Evolutionary conservation across 805 yeast genomes (phyloP).

Genomic region (Brettanomyces bruxellensis): DNA sequence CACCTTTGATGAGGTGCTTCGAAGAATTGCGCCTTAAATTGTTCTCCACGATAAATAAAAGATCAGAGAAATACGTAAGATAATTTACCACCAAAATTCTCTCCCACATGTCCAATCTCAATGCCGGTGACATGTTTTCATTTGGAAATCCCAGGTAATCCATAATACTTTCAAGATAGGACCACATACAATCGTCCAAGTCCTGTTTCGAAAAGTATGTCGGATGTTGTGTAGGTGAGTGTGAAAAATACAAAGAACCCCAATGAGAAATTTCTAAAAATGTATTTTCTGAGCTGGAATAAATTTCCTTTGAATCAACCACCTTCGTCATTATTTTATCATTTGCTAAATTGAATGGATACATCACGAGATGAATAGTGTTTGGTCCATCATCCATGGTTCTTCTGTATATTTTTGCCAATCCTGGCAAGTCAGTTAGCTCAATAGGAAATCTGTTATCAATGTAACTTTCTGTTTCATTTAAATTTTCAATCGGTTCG

Average conservation of each 20-base stretch:
- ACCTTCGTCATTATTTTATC: constrained; percentile 8
- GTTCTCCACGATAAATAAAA: constrained; percentile 6
- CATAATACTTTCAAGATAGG: constrained; percentile 15
- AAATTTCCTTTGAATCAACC: constrained; percentile 10
- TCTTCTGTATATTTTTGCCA: constrained; percentile 11
- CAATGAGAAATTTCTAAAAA: constrained; percentile 11
- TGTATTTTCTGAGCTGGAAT: constrained; percentile 13
- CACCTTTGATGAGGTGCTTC: constrained; percentile 4
- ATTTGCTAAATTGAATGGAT: constrained; percentile 18
- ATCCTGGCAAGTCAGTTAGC: constrained; percentile 16
- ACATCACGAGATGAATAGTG: constrained; percentile 11
- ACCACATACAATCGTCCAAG: constrained; percentile 17
- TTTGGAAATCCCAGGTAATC: constrained; percentile 13
- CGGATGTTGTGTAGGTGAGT: constrained; percentile 2
- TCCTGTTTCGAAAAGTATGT: neutral
- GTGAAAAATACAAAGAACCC: constrained; percentile 23
- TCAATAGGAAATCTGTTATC: constrained; percentile 15
- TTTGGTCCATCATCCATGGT: neutral
- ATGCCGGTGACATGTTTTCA: constrained; percentile 14
- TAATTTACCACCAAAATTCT: constrained; percentile 16
- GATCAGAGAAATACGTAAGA: constrained; percentile 12
- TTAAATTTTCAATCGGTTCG: neutral
- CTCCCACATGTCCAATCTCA: constrained; percentile 15
- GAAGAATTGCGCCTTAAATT: constrained; percentile 6
- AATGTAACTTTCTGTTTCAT: constrained; percentile 1